Percentiles rank a stretch among this genome's conserved stretches.
phyloP scores from a whole-genome alignment of 2,329 filamentous ascomycete species.

The Aspergillus persii region DNA sequence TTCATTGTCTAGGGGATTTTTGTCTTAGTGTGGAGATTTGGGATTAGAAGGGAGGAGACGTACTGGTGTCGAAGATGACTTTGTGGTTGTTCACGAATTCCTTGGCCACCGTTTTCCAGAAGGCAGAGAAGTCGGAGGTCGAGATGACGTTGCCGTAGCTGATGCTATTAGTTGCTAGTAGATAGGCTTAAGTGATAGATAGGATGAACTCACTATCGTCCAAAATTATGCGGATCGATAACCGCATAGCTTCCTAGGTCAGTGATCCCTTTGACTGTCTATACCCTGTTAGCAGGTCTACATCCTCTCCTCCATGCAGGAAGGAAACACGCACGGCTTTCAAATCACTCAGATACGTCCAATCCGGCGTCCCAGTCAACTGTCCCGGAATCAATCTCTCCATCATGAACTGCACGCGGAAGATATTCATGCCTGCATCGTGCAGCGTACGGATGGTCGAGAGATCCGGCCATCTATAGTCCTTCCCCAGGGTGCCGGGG shows the following conservation, averaged over 20 bases:
- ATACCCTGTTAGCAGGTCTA: neutral
- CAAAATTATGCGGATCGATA: constrained; percentile 63
- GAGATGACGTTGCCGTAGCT: constrained; percentile 33
- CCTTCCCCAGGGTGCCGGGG: constrained; percentile 56
- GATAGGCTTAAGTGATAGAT: neutral
- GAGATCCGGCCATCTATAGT: constrained; percentile 62
- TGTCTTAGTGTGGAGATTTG: neutral
- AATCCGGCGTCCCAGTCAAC: constrained; percentile 44
- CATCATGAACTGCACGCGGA: constrained; percentile 57
- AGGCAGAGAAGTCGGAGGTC: constrained; percentile 53
- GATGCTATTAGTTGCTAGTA: neutral
- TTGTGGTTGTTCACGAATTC: constrained; percentile 53
- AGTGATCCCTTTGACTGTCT: constrained; percentile 40
- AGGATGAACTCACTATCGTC: constrained; percentile 30
- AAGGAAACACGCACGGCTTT: constrained; percentile 16
- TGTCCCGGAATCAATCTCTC: constrained; percentile 51
- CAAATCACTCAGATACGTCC: constrained; percentile 45
- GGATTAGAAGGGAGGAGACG: neutral
- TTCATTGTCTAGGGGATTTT: constrained; percentile 53
- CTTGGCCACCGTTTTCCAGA: constrained; percentile 57
- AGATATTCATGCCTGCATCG: constrained; percentile 55
- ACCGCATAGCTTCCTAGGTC: constrained; percentile 52
- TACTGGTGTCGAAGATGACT: constrained; percentile 62
- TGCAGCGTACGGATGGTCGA: constrained; percentile 51
- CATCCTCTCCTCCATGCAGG: neutral